Base-by-base conservation (phyloP, 768 basidiomycete genomes). In the Hirschioporus abietinus region DNA sequence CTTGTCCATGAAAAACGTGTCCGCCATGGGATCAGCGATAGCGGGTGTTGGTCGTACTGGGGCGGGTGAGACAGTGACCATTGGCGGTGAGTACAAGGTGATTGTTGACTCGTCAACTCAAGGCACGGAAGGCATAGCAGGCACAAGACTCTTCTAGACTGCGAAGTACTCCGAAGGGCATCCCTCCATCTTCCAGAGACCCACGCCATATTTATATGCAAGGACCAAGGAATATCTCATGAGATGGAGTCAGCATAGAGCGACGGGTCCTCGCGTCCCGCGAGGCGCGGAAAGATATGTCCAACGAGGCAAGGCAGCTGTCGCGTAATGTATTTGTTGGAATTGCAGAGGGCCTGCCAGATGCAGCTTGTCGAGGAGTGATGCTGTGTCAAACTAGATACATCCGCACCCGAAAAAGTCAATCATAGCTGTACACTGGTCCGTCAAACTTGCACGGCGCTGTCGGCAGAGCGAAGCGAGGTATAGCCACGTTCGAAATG, bases 1-100 rank as follows among this genome's bases (percentile, higher is more conserved):
- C 12, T 52, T 52, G 15, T 52, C 42, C 42, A 52, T 20, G 20
- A 6, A 5, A 15, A 15, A 52, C 42, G 72, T 58, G 36, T 78
- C 76, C 58, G 63, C 60, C 77, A 77, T 78, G 34, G 58, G 26
- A 61, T 20, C n/a, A n/a, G n/a, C n/a, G 30, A 30, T 30, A 30
- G 30, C 30, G 30, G 30, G 8, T 30, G 30, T 8, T 30, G 30
- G 30, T 8, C 58, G 64, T 52, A 4, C 64, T 20, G 70, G 17
- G 25, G 60, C 10, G 25, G n/a, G 25, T 61, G 60, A 26, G 34
- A 18, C 26, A 3, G 9, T 26, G 12, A 23, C 5, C 34, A 26
- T 23, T 9, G n/a, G 17, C 17, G 4, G 34, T 63, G 65, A 59
- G 63, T 52, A 64, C 68, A 68, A 42, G 58, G 52, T 26, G 9